Evolutionary conservation across 192 early-diverging fungal genomes (phyloP).

Genomic region (Dissophora globulifera): DNA sequence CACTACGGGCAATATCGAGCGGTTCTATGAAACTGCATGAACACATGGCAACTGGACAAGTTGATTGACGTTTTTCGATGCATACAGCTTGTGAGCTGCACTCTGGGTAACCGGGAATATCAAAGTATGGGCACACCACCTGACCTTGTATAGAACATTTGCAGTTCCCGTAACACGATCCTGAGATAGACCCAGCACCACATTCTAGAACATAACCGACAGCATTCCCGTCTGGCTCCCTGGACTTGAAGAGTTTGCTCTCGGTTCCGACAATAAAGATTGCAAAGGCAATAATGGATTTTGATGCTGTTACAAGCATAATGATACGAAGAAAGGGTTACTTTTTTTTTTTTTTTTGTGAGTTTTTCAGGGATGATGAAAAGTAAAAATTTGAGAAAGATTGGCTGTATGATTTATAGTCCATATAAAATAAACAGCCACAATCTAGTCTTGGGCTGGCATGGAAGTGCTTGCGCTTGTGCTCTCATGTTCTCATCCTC

Average conservation of each 20-base stretch:
- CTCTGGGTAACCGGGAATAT: slow-evolving; percentile 17
- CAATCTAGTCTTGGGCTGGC: slow-evolving; percentile 9
- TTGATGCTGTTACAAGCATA: slow-evolving; percentile 24
- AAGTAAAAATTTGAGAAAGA: slow-evolving; percentile 21
- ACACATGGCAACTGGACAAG: slow-evolving; percentile 19
- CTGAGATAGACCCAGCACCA: slow-evolving; percentile 26
- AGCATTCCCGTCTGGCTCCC: slow-evolving; percentile 16
- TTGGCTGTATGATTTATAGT: slow-evolving; percentile 7
- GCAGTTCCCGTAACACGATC: background rate
- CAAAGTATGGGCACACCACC: slow-evolving; percentile 22
- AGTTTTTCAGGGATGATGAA: slow-evolving; percentile 23
- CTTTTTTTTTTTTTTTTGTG: slow-evolving; percentile 11
- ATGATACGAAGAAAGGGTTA: slow-evolving; percentile 12
- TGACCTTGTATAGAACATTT: background rate
- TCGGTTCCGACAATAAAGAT: slow-evolving; percentile 26
- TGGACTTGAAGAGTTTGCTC: slow-evolving; percentile 15
- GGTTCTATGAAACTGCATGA: slow-evolving; percentile 19
- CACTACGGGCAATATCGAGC: slow-evolving; percentile 14
- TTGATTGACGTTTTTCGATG: slow-evolving; percentile 19
- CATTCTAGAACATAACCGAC: slow-evolving; percentile 25
- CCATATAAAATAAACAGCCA: slow-evolving; percentile 1
- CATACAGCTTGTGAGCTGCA: slow-evolving; percentile 14
- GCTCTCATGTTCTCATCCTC: too few species aligned
- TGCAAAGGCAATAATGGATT: slow-evolving; percentile 23
- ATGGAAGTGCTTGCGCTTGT: background rate